Percentiles rank a stretch among this genome's conserved stretches.
Evolutionary conservation across 208 protist species (phyloP).

Genomic region (Trypanosoma conorhini): DNA sequence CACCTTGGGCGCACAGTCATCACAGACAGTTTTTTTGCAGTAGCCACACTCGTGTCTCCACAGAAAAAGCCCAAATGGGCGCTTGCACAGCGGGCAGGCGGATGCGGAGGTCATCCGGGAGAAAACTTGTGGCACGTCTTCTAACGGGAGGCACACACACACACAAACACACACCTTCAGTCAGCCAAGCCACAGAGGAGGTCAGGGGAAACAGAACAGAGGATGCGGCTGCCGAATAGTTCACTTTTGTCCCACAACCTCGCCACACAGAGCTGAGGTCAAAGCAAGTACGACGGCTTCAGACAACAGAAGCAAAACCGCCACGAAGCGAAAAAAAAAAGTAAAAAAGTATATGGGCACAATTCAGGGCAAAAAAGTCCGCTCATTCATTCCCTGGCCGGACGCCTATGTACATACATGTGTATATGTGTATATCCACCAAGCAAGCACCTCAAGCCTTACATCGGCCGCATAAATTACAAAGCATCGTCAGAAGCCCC

Average conservation of each 20-base stretch:
- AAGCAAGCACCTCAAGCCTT: not conserved
- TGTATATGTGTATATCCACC: not conserved
- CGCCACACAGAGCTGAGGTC: slow-evolving; percentile 5
- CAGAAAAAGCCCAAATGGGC: slow-evolving; percentile 46
- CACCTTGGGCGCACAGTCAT: slow-evolving; percentile 51
- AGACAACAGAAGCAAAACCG: not conserved
- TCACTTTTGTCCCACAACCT: not conserved
- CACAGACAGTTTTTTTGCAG: slow-evolving; percentile 60
- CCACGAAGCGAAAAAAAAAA: not conserved
- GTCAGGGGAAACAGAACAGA: not conserved
- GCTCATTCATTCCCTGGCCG: not conserved
- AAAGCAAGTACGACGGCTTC: not conserved
- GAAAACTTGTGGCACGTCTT: not conserved
- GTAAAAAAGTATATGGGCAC: not conserved
- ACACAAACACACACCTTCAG: not conserved
- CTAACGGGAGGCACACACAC: not conserved
- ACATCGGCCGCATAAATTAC: not conserved
- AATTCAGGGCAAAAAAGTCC: not conserved
- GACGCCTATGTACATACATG: slow-evolving; percentile 1
- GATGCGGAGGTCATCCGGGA: slow-evolving; percentile 11
- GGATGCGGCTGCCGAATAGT: not conserved
- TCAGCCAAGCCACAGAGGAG: not conserved
- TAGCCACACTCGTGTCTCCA: slow-evolving; percentile 52
- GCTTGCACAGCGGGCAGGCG: slow-evolving; percentile 50
- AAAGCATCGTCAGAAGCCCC: slow-evolving; percentile 8